phyloP scores from a whole-genome alignment of 192 early-diverging fungal species.

The Umbelopsis ramanniana region DNA sequence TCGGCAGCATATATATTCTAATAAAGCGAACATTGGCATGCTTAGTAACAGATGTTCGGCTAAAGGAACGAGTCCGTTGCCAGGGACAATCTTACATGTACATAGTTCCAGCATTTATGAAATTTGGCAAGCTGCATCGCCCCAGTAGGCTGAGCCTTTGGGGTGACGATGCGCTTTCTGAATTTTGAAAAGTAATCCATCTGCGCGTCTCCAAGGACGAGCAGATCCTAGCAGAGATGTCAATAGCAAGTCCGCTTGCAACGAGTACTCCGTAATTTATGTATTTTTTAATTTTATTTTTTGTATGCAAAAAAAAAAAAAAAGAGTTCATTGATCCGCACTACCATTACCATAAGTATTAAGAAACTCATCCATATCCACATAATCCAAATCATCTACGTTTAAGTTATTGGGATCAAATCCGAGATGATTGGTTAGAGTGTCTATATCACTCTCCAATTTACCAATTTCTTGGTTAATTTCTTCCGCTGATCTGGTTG shows the following conservation, averaged over 20 bases:
- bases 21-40: slow-evolving; percentile 6
- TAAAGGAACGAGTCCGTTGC: not conserved
- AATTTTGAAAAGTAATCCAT: slow-evolving; percentile 75
- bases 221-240: slow-evolving; percentile 17
- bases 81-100: slow-evolving; percentile 49
- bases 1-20: slow-evolving; percentile 42
- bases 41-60: slow-evolving; percentile 2
- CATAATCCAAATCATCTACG: slow-evolving; percentile 32
- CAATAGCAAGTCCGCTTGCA: slow-evolving; percentile 13
- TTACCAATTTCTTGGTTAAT: slow-evolving; percentile 33
- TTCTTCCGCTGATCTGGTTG: slow-evolving; percentile 7
- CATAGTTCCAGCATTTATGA: slow-evolving; percentile 71
- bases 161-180: slow-evolving; percentile 65
- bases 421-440: slow-evolving; percentile 33
- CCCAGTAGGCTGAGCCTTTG: slow-evolving; percentile 60
- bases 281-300: not conserved
- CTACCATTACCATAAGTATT: slow-evolving; percentile 35
- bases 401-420: slow-evolving; percentile 26
- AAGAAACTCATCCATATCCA: slow-evolving; percentile 43
- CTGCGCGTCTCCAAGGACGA: slow-evolving; percentile 21
- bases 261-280: not conserved
- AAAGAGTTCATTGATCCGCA: slow-evolving; percentile 16
- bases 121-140: slow-evolving; percentile 71
- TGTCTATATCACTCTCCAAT: slow-evolving; percentile 30
- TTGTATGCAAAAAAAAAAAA: not conserved